These are phyloP conservation scores for Cytidiella melzeri DNA, from an alignment of 768 basidiomycete species.

Conservation along the genomic window DNA sequence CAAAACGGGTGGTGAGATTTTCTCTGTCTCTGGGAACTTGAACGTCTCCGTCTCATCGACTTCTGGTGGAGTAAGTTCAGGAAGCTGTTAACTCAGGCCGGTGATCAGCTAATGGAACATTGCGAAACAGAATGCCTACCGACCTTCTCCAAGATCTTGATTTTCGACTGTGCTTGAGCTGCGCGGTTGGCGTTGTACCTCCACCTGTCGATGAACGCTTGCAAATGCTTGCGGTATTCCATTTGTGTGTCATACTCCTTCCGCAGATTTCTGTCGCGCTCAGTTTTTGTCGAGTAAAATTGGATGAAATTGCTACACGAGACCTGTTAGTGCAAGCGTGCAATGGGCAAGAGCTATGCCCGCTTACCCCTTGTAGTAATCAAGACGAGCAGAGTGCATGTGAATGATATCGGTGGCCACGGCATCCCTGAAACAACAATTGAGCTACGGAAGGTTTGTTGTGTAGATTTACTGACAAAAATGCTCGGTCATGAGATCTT, in stretches of 20 bases:
- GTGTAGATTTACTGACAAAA: slow-evolving; percentile 76
- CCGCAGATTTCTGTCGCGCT: slow-evolving; percentile 82
- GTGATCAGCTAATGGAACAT: too few relatives aligned
- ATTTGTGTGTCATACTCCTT: slow-evolving; percentile 97
- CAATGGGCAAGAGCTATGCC: neutral
- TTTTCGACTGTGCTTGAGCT: slow-evolving; percentile 42
- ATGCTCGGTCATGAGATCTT: slow-evolving; percentile 95
- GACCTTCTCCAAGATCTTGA: slow-evolving; percentile 72
- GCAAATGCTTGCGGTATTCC: slow-evolving; percentile 90
- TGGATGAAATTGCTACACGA: slow-evolving; percentile 85
- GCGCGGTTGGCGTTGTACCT: slow-evolving; percentile 94
- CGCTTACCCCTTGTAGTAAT: slow-evolving; percentile 94
- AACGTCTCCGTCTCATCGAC: slow-evolving; percentile 90
- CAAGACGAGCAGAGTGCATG: slow-evolving; percentile 85
- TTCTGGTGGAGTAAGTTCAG: slow-evolving; percentile 90
- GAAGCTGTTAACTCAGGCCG: slow-evolving; percentile 65
- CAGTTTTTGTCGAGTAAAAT: slow-evolving; percentile 98
- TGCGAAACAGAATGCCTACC: neutral
- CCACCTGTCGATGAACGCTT: slow-evolving; percentile 98
- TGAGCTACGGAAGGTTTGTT: too few relatives aligned
- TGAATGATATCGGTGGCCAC: slow-evolving; percentile 99
- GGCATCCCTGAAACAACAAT: slow-evolving; percentile 59
- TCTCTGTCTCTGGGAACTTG: slow-evolving; percentile 96
- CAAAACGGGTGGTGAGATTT: slow-evolving; percentile 92
- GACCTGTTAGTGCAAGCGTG: neutral